Base-by-base conservation (phyloP, 108 stramenopile species). In the Conticribra guillardii region DNA sequence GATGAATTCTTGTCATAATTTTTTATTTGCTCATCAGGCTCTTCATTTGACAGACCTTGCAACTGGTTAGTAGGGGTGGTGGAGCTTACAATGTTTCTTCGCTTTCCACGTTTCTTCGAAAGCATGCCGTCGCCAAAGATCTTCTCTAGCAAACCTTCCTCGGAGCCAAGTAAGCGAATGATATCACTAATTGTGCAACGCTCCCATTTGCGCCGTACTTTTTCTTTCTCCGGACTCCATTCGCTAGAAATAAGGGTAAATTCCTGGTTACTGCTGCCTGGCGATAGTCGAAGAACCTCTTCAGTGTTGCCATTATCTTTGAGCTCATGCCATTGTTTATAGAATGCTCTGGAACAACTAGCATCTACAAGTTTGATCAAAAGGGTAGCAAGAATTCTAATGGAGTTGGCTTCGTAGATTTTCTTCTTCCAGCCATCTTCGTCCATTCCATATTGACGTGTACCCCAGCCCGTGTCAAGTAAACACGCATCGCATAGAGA, bases 321-420 rank as follows among this genome's bases (percentile, higher is more conserved):
- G 45, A 52, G 53, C 0, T 77, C 55, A 62, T 83, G 84, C 91
- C 89, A 90, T 15, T 79, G 62, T 19, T 65, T 65, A 9, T 60
- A 29, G 55, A 93, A 93, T 16, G 85, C 88, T 54, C 75, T 69
- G 0, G 77, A 54, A 49, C 82, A 77, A 14, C 73, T 82, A 1
- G 74, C 71, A 69, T 93, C 89, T 44, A 88, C 73, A 11, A 93
- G 73, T 44, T 73, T 57, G 8, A 92, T 56, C 47, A 88, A 48
- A 37, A 92, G 64, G 3, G 41, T 34, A 19, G 83, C 68, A 3
- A 92, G 77, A 37, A 30, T 52, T 5, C 23, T 32, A 8, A 87
- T 60, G 0, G 91, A 89, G 21, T 64, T 79, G 31, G 83, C 70
- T 18, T 68, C 62, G 2, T 67, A 31, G 5, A 89, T 84, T 26